Evolutionary conservation across 2,329 filamentous ascomycete genomes (phyloP).

Genomic region (Scedosporium dehoogii): DNA sequence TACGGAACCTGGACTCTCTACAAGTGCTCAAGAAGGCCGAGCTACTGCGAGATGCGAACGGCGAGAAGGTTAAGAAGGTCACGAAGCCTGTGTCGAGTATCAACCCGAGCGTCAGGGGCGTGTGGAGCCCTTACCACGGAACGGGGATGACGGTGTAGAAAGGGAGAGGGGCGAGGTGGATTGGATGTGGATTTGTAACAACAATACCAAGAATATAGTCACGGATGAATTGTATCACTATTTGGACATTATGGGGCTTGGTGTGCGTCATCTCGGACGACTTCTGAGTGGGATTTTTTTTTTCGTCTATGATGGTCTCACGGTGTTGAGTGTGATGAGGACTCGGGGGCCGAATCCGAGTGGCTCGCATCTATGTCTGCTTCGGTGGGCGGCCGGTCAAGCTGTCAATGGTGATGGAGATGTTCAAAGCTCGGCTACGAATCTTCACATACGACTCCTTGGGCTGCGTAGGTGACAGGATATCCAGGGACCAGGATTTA

Average conservation of each 20-base stretch:
- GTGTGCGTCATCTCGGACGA: background rate
- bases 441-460: too few relatives aligned
- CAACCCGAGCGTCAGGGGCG: slow-evolving; percentile 56
- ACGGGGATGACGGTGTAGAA: slow-evolving; percentile 42
- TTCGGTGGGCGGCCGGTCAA: too few relatives aligned
- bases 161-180: background rate
- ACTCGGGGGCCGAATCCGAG: too few relatives aligned
- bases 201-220: slow-evolving; percentile 5
- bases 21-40: slow-evolving; percentile 75
- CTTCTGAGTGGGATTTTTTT: background rate
- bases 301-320: background rate
- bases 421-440: too few relatives aligned
- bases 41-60: slow-evolving; percentile 62
- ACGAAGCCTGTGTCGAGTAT: slow-evolving; percentile 56
- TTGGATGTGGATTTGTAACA: slow-evolving; percentile 3
- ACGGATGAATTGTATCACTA: background rate
- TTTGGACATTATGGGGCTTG: background rate
- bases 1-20: slow-evolving; percentile 71
- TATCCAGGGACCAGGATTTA: too few relatives aligned
- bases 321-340: too few relatives aligned
- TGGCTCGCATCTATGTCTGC: too few relatives aligned
- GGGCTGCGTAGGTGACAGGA: too few relatives aligned
- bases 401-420: too few relatives aligned
- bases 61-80: slow-evolving; percentile 58
- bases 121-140: slow-evolving; percentile 64